phyloP scores from a whole-genome alignment of 345 rosid genomes.

The Gossypium thurberi region DNA sequence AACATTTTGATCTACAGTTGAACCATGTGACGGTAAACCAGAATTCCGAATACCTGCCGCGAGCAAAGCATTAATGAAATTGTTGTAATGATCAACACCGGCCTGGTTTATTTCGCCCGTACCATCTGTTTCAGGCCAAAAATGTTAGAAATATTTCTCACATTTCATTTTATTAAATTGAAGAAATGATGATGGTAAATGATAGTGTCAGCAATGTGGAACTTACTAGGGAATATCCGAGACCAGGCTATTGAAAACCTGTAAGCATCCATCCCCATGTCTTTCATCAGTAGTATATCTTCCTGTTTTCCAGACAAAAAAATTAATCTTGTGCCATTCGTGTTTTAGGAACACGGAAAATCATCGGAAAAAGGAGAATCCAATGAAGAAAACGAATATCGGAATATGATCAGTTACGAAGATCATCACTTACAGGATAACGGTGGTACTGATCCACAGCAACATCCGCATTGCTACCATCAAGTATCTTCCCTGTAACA shows the following conservation, averaged over 20 bases:
- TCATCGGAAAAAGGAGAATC: background rate
- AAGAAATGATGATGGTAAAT: background rate
- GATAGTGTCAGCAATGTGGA: background rate
- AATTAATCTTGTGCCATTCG: background rate
- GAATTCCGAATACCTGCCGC: constrained; percentile 43
- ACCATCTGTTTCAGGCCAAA: constrained; percentile 42
- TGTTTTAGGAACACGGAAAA: background rate
- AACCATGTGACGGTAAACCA: background rate
- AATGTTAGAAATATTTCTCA: no score
- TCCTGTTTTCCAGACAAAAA: constrained; percentile 38
- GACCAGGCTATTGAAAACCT: constrained; percentile 93
- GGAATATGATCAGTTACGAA: background rate
- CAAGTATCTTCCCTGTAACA: constrained; percentile 53
- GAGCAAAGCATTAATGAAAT: constrained; percentile 70
- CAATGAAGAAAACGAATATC: background rate
- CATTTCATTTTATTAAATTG: background rate
- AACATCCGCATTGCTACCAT: constrained; percentile 78
- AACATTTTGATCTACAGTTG: background rate
- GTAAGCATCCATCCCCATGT: constrained; percentile 92
- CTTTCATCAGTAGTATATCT: constrained; percentile 85
- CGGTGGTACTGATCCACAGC: constrained; percentile 89
- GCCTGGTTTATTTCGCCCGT: constrained; percentile 74
- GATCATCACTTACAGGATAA: constrained; percentile 40
- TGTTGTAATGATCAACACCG: constrained; percentile 87
- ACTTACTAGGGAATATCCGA: constrained; percentile 77